Evolutionary conservation across 1,284 basidiomycete species (phyloP), one percentile per base, ranked within the genome.

Genomic region (Trametes pubescens): DNA sequence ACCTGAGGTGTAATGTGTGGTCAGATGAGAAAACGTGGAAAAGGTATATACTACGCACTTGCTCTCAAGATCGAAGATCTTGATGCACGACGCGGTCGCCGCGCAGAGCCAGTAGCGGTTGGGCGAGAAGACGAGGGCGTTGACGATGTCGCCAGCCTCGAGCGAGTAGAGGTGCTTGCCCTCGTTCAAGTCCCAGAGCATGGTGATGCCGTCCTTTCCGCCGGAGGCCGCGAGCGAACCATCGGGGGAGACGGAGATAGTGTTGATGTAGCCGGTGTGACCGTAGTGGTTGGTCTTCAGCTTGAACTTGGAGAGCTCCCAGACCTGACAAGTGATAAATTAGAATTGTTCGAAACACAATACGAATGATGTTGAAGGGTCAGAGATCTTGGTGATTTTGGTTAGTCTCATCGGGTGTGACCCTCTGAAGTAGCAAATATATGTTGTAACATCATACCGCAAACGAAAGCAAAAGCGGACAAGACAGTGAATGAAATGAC

Each of bases 81-180:
- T 99, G 85, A 99, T 95, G 82, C 95, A 98, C 77, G 92, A 95
- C 68, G 95, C 88, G 70, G 98, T 99, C 71, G 98, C 98, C 73
- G 98, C 98, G 81, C 98, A 99, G 71, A 99, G 86, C 98, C 98
- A 99, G 92, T 99, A 99, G 68, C 96, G 92, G 88, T 98, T 98
- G 72, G 98, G 98, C 35, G 95, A 98, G 89, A 99, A 99, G 79
- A 99, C 97, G 71, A 99, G 93, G 65, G 98, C 95, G 80, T 99
- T 99, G 89, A 99, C 96, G 73, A 96, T 87, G 81, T 99, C 95
- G 72, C 96, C 96, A 60, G 98, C 98, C 82, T 99, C 98, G 70
- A 99, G 93, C 66, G 96, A 98, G 90, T 99, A 99, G 75, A 99
- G 91, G 89, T 99, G 97, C 86, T 99, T 99, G 87, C 96, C 96